Evolutionary conservation across 306 rosid species (phyloP).

Genomic region (Luffa acutangula): DNA sequence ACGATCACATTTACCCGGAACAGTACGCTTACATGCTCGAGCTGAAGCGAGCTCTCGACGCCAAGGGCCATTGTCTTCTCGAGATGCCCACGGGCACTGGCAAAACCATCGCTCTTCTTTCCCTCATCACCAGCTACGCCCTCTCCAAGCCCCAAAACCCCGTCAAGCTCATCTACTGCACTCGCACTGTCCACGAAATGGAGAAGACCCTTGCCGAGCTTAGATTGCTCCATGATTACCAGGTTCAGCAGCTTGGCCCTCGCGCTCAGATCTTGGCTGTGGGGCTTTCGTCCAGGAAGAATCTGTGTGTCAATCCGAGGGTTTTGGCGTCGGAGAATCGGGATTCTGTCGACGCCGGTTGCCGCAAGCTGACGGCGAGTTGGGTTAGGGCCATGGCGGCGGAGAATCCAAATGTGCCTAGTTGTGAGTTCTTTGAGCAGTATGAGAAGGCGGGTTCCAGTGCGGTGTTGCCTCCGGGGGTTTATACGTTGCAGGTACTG

Average conservation of each 20-base stretch:
- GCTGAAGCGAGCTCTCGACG: slow-evolving; percentile 80
- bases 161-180: slow-evolving; percentile 78
- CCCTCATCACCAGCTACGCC: slow-evolving; percentile 70
- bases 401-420: slow-evolving; percentile 39
- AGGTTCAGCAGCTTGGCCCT: slow-evolving; percentile 47
- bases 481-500: slow-evolving; percentile 76
- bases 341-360: slow-evolving; percentile 81
- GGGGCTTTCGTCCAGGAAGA: slow-evolving; percentile 74
- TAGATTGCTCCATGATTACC: slow-evolving; percentile 56
- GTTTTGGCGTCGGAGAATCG: slow-evolving; percentile 62
- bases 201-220: slow-evolving; percentile 92
- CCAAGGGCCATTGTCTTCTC: slow-evolving; percentile 75
- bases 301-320: slow-evolving; percentile 50
- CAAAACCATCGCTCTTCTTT: slow-evolving; percentile 75
- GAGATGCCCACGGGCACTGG: slow-evolving; percentile 98
- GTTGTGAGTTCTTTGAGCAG: slow-evolving; percentile 72
- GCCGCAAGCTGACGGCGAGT: slow-evolving; percentile 71
- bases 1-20: slow-evolving; percentile 86
- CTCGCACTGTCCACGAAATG: slow-evolving; percentile 96
- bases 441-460: slow-evolving; percentile 59
- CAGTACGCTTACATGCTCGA: slow-evolving; percentile 84
- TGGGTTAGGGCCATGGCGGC: slow-evolving; percentile 83
- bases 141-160: slow-evolving; percentile 68
- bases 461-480: slow-evolving; percentile 72
- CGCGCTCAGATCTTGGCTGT: slow-evolving; percentile 58